These are phyloP conservation scores for Pichia insulana DNA, from an alignment of 805 yeast species.

Conservation along the genomic window DNA sequence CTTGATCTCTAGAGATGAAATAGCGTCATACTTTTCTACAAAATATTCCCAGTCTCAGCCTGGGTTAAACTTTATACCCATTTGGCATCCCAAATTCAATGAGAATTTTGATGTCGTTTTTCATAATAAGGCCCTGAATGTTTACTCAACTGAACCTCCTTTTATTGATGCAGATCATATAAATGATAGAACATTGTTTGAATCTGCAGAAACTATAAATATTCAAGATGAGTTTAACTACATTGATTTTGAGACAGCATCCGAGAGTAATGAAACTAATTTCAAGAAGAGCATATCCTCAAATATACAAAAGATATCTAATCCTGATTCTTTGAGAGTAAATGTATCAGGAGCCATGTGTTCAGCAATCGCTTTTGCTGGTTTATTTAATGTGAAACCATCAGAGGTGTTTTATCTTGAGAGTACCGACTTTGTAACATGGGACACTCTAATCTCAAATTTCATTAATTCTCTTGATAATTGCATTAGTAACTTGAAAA, in stretches of 20 bases:
- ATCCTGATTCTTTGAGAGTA: not conserved
- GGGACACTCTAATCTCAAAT: constrained; percentile 48
- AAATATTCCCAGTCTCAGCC: constrained; percentile 18
- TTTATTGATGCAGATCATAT: constrained; percentile 32
- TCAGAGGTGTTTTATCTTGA: constrained; percentile 41
- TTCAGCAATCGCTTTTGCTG: not conserved
- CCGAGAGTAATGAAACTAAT: not conserved
- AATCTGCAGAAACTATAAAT: constrained; percentile 19
- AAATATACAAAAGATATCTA: too few relatives aligned
- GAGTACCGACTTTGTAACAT: constrained; percentile 47
- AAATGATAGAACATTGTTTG: constrained; percentile 27
- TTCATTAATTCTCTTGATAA: constrained; percentile 40
- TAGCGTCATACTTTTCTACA: constrained; percentile 21
- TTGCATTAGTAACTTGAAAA: constrained; percentile 42
- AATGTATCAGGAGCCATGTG: not conserved
- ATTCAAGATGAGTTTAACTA: constrained; percentile 18
- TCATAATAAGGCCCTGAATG: constrained; percentile 51
- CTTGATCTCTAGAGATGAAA: constrained; percentile 21
- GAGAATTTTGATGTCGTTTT: constrained; percentile 46
- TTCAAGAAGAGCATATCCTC: not conserved
- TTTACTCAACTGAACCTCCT: constrained; percentile 54
- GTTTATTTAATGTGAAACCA: constrained; percentile 1
- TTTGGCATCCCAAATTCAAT: constrained; percentile 59
- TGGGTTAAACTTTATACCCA: constrained; percentile 28
- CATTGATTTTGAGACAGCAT: constrained; percentile 19